Percentiles rank a stretch among this genome's conserved stretches.
Conservation (phyloP, 257 asterid species). For the Fraxinus cuspidata region DNA sequence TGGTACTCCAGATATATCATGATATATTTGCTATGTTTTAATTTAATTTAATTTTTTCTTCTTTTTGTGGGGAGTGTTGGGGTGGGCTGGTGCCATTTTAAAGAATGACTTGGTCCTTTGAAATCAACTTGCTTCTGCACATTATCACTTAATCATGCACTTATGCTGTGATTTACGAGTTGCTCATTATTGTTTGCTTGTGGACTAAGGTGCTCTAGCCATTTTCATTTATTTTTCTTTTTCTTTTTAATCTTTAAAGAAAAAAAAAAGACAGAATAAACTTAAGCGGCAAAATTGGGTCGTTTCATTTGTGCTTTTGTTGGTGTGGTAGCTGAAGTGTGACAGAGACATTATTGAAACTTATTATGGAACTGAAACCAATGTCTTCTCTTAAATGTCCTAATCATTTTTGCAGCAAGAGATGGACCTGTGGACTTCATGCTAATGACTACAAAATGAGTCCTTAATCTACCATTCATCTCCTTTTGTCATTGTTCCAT, state of each 20-base stretch:
- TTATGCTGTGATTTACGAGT: neutral
- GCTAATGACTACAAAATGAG: too few species aligned
- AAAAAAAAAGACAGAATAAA: neutral
- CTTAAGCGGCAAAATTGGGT: too few species aligned
- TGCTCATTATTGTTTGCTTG: neutral
- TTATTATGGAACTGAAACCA: too few species aligned
- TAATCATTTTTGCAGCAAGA: too few species aligned
- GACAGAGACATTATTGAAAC: too few species aligned
- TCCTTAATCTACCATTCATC: neutral
- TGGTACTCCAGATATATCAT: neutral
- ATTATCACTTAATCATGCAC: neutral
- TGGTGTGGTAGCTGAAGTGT: too few species aligned
- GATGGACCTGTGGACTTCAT: too few species aligned
- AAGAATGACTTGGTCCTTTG: neutral
- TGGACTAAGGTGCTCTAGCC: neutral
- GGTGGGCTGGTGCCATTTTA: neutral
- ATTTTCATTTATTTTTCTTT: neutral
- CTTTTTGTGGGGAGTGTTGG: too few species aligned
- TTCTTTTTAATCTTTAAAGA: neutral
- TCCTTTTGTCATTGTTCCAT: neutral
- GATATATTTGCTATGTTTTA: neutral
- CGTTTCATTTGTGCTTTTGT: too few species aligned
- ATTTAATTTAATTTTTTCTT: neutral
- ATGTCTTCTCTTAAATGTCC: too few species aligned
- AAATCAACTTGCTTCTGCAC: neutral